Evolutionary conservation across 140 eudicot species (phyloP).

Genomic region (Bidens hawaiensis): DNA sequence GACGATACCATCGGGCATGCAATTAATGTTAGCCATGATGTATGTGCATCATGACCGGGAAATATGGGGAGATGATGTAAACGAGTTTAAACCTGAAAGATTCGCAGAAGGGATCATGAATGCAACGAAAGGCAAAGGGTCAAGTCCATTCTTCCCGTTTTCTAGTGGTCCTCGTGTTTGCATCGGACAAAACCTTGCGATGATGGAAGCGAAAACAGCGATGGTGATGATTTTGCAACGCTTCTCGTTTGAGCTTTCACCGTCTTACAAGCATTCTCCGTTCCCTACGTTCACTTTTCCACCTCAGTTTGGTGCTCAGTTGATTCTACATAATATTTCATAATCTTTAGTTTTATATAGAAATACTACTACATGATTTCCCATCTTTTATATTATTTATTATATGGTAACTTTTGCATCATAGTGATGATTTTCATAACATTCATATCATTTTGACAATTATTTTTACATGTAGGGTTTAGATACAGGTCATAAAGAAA

Average conservation of each 20-base stretch:
- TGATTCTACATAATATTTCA: slow-evolving; percentile 8
- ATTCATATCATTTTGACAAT: too few relatives aligned
- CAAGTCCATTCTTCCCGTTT: slow-evolving; percentile 9
- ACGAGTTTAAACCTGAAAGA: slow-evolving; percentile 33
- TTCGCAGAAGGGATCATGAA: slow-evolving; percentile 23
- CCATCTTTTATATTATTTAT: too few relatives aligned
- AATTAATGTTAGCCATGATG: slow-evolving; percentile 10
- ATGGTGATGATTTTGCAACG: slow-evolving; percentile 35
- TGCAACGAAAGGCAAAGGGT: slow-evolving; percentile 23
- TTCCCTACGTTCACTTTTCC: slow-evolving; percentile 22
- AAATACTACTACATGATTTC: too few relatives aligned
- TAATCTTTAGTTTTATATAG: neutral
- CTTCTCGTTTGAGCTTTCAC: slow-evolving; percentile 42
- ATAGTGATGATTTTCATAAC: too few relatives aligned
- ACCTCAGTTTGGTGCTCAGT: slow-evolving; percentile 54
- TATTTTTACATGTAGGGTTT: too few relatives aligned
- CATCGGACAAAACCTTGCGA: slow-evolving; percentile 43
- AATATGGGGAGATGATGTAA: slow-evolving; percentile 39
- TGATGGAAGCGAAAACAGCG: slow-evolving; percentile 43
- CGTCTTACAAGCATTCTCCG: slow-evolving; percentile 46
- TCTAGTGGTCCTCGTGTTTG: slow-evolving; percentile 31
- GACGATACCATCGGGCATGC: slow-evolving; percentile 27
- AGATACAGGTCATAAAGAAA: too few relatives aligned
- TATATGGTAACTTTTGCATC: too few relatives aligned
- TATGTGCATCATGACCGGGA: slow-evolving; percentile 24